Evolutionary conservation across 2,329 filamentous ascomycete species (phyloP).

Genomic region (Sphaerostilbella broomeana): DNA sequence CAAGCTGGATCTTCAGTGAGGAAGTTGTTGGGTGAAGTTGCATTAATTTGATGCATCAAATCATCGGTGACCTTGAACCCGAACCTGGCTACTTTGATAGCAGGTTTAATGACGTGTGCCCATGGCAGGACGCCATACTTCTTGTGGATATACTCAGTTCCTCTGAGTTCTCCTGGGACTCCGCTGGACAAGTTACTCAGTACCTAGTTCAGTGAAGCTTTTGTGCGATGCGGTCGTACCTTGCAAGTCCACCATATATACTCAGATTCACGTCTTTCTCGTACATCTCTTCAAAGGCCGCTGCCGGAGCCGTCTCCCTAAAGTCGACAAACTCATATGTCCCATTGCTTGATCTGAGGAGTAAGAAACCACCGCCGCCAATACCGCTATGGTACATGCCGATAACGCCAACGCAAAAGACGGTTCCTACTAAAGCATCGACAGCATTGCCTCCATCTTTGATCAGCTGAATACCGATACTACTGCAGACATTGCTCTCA

Average conservation of each 20-base stretch:
- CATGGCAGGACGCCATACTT: constrained; percentile 59
- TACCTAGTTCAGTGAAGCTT: constrained; percentile 21
- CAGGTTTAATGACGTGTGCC: constrained; percentile 61
- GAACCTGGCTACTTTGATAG: constrained; percentile 63
- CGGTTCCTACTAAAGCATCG: constrained; percentile 58
- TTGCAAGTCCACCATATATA: constrained; percentile 63
- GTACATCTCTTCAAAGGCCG: constrained; percentile 77
- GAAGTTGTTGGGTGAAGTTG: constrained; percentile 47
- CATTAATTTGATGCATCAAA: constrained; percentile 61
- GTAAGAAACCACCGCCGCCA: constrained; percentile 73
- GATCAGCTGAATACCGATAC: constrained; percentile 51
- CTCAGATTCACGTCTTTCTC: constrained; percentile 58
- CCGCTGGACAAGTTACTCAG: constrained; percentile 35
- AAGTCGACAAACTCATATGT: constrained; percentile 79
- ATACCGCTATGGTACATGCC: constrained; percentile 65
- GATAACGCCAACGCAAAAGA: constrained; percentile 57
- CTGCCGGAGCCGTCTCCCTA: constrained; percentile 74
- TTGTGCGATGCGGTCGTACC: constrained; percentile 44
- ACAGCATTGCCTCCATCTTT: constrained; percentile 58
- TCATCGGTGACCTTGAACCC: constrained; percentile 69
- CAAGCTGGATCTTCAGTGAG: constrained; percentile 64
- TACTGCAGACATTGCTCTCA: constrained; percentile 52
- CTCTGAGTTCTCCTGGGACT: constrained; percentile 64
- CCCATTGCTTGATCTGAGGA: constrained; percentile 59
- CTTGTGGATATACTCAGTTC: constrained; percentile 66